These are phyloP conservation scores for Chrysoporthe austroafricana DNA, from an alignment of 2,329 filamentous ascomycete species.

Conservation along the genomic window DNA sequence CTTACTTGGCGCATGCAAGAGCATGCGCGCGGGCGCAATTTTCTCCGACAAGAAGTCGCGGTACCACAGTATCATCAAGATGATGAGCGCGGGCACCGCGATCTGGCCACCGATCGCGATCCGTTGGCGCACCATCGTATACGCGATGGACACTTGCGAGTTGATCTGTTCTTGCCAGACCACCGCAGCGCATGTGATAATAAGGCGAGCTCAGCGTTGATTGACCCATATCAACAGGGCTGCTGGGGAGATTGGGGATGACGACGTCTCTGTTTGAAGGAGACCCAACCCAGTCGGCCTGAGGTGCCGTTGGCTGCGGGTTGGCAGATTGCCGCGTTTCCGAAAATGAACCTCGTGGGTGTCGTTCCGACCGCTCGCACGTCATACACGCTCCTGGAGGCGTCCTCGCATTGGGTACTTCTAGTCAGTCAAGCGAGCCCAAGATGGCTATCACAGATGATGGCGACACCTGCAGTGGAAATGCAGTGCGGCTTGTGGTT, in stretches of 20 bases:
- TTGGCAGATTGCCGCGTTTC: background rate
- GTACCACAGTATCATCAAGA: background rate
- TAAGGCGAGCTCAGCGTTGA: background rate
- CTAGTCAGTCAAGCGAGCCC: background rate
- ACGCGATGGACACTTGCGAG: background rate
- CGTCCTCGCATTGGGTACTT: background rate
- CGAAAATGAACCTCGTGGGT: background rate
- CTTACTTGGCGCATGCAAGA: background rate
- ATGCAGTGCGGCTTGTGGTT: background rate
- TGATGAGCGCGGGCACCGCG: background rate
- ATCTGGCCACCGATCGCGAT: background rate
- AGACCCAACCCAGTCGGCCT: background rate
- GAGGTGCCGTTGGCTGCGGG: background rate
- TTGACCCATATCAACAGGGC: background rate
- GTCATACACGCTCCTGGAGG: background rate
- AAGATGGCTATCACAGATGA: background rate
- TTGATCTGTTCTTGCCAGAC: too few relatives aligned
- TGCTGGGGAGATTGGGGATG: background rate
- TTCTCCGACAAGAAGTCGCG: background rate
- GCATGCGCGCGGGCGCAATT: background rate
- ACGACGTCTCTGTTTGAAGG: background rate
- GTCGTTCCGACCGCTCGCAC: background rate
- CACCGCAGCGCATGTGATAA: background rate
- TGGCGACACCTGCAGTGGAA: background rate
- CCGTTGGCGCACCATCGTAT: background rate